These are phyloP conservation scores for Lineolata rhizophorae DNA, from an alignment of 495 filamentous ascomycete species.

Conservation along the genomic window DNA sequence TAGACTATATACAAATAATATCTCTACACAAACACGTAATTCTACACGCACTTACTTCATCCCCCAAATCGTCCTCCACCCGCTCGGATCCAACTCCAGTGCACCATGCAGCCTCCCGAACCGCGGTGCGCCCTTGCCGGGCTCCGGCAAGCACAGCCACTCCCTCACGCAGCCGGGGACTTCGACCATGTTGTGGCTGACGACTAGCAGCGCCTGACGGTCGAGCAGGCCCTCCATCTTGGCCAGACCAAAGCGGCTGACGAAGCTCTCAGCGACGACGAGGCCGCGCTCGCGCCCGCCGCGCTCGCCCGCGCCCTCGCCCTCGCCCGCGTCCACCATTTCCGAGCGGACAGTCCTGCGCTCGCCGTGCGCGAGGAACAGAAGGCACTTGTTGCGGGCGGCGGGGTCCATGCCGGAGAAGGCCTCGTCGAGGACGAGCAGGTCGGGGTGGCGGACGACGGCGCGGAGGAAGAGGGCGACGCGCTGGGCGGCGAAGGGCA, in stretches of 20 bases:
- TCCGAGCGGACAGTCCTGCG: constrained; percentile 3
- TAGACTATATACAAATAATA: too few species aligned
- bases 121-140: constrained; percentile 31
- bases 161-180: constrained; percentile 57
- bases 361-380: constrained; percentile 34
- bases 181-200: constrained; percentile 79
- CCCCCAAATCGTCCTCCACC: constrained; percentile 44
- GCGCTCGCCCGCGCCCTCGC: neutral
- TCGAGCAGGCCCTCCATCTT: constrained; percentile 32
- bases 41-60: too few species aligned
- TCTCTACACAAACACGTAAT: too few species aligned
- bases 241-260: constrained; percentile 17
- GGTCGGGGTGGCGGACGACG: constrained; percentile 58
- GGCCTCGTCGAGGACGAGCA: constrained; percentile 82
- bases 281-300: constrained; percentile 1
- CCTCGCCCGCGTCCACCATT: constrained; percentile 2
- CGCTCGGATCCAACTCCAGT: constrained; percentile 25
- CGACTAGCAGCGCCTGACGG: constrained; percentile 59
- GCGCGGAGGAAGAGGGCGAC: constrained; percentile 71
- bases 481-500: constrained; percentile 59
- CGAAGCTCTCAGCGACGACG: constrained; percentile 24
- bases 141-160: constrained; percentile 61
- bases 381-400: constrained; percentile 63
- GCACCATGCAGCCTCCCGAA: constrained; percentile 34
- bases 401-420: constrained; percentile 73